Evolutionary conservation across 2,329 filamentous ascomycete species (phyloP), one percentile per base, ranked within the genome.

Genomic region (Whalleya microplaca): DNA sequence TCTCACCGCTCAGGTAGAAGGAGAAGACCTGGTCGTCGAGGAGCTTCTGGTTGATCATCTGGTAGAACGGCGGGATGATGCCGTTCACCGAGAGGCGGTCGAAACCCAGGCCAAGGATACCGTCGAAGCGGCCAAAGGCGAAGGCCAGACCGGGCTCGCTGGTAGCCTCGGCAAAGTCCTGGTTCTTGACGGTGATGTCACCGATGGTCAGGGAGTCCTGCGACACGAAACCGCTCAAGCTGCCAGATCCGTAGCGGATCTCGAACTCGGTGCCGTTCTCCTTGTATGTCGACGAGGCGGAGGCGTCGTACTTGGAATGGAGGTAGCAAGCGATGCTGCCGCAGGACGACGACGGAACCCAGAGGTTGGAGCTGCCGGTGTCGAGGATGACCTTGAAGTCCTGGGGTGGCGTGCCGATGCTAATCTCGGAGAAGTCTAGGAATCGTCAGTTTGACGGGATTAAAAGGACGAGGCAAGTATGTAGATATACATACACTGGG

Each of bases 311-410:
- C 81, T 96, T 99, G 77, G 78, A 87, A 84, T 99, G 95, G 58
- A 99, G 87, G 79, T 94, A 99, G 85, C 95, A 99, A 64, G 95
- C 96, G 72, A 99, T 99, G 72, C 93, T 97, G 72, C 85, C 88
- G 77, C 96, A 99, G 72, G 92, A 83, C 55, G 85, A 82, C 21
- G 93, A 96, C 41, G 96, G 96, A 58, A 99, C 93, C 96, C 96
- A 99, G 63, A 99, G 85, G 83, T 99, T 99, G 75, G 95, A 98
- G 84, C 92, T 97, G 70, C 95, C 95, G 23, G 95, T 99, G 76
- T 99, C 95, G 64, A 99, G 89, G 64, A 99, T 90, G 66, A 99
- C 96, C 85, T 99, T 99, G 87, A 99, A 99, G 67, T 80, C 84
- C 81, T 99, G 95, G 32, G 95, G 88, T 64, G 95, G 95, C 47